Conservation (phyloP, 1,139 yeast genomes). For the Waltiozyma sp. region DNA sequence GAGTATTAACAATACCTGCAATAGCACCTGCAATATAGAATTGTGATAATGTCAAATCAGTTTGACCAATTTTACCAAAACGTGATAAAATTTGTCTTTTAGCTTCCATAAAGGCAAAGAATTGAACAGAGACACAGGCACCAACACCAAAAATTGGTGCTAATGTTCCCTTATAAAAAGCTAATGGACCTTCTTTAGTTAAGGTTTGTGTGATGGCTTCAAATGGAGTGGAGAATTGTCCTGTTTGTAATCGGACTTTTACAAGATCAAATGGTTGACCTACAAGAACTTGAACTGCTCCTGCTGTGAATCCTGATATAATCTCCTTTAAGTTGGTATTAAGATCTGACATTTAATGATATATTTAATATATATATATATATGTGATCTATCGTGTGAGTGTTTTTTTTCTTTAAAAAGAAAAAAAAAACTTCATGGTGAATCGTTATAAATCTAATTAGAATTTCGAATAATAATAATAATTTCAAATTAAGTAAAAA, state of each 20-base stretch:
- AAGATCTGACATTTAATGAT: background rate
- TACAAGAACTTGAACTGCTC: slow-evolving; percentile 83
- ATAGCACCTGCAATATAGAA: slow-evolving; percentile 64
- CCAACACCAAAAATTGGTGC: slow-evolving; percentile 89
- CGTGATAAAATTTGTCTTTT: slow-evolving; percentile 41
- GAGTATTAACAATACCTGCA: slow-evolving; percentile 70
- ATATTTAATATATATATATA: too few species aligned
- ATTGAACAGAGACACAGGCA: slow-evolving; percentile 80
- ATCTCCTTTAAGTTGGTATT: slow-evolving; percentile 57
- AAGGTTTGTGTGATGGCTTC: slow-evolving; percentile 65
- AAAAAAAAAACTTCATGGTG: too few species aligned
- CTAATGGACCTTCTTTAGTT: slow-evolving; percentile 64
- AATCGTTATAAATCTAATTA: too few species aligned
- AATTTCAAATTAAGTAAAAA: too few species aligned
- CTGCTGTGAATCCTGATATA: slow-evolving; percentile 87
- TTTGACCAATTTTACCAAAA: slow-evolving; percentile 13
- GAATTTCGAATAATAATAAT: too few species aligned
- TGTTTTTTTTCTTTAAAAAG: too few species aligned
- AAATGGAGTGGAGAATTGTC: slow-evolving; percentile 60
- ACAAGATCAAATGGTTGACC: slow-evolving; percentile 96
- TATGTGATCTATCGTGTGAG: too few species aligned
- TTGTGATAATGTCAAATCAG: slow-evolving; percentile 41
- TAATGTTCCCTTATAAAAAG: slow-evolving; percentile 83
- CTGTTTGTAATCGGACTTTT: slow-evolving; percentile 83
- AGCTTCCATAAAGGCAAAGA: slow-evolving; percentile 77